Evolutionary conservation across 1,139 yeast genomes (phyloP).

Genomic region (Pichia sp.): DNA sequence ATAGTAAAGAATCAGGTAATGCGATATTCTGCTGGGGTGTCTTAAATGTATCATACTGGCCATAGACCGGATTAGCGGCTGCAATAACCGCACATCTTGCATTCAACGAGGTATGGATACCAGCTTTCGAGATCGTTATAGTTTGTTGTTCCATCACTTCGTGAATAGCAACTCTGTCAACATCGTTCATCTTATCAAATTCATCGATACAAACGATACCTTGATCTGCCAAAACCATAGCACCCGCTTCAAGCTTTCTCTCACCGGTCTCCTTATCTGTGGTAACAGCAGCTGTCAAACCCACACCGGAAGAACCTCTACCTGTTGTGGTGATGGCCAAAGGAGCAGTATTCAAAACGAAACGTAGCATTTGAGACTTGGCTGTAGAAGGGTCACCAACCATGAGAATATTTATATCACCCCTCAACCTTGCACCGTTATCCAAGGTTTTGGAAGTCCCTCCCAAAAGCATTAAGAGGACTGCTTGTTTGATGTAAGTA

Average conservation of each 20-base stretch:
- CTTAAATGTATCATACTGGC: constrained; percentile 93
- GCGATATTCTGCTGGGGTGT: constrained; percentile 98
- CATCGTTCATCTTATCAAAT: constrained; percentile 96
- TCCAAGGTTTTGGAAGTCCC: constrained; percentile 93
- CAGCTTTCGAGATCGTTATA: constrained; percentile 97
- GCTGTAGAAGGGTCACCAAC: constrained; percentile 99
- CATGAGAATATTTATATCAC: constrained; percentile 93
- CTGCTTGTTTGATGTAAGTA: constrained; percentile 86
- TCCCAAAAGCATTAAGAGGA: constrained; percentile 83
- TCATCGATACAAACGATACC: constrained; percentile 98
- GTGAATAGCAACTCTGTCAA: constrained; percentile 96
- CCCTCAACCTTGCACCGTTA: constrained; percentile 95
- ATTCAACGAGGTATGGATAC: constrained; percentile 92
- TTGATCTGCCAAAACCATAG: constrained; percentile 97
- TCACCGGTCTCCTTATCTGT: constrained; percentile 97
- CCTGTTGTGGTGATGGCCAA: constrained; percentile 98
- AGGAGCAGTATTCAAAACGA: constrained; percentile 90
- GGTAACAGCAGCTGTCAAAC: constrained; percentile 98
- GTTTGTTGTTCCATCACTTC: constrained; percentile 99
- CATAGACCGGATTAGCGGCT: constrained; percentile 97
- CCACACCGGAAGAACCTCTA: constrained; percentile 98
- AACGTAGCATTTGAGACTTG: constrained; percentile 89
- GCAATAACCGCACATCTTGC: constrained; percentile 98
- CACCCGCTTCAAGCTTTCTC: constrained; percentile 96
- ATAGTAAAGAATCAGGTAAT: constrained; percentile 88